Conservation (phyloP, 2,329 filamentous ascomycete species). For the Fusarium nurragi region DNA sequence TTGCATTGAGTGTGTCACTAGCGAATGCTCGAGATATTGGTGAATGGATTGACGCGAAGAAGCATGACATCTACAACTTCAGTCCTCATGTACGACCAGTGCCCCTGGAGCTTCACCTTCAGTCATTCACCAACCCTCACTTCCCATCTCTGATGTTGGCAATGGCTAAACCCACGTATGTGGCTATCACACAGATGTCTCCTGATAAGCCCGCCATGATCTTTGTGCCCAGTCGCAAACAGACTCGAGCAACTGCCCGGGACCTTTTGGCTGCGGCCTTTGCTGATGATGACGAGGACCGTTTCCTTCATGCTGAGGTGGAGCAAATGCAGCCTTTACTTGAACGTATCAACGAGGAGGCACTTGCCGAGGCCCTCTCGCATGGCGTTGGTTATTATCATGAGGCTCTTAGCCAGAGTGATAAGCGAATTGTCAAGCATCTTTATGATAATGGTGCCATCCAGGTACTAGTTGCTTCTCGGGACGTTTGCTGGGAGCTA, state of each 20-base stretch:
- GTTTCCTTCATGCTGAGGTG: conserved; percentile 86
- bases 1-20: conserved; percentile 90
- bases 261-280: conserved; percentile 89
- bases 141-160: conserved; percentile 98
- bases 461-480: conserved; percentile 78
- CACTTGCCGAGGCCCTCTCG: conserved; percentile 86
- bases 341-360: conserved; percentile 83
- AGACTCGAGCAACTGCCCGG: conserved; percentile 85
- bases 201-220: conserved; percentile 88
- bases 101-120: conserved; percentile 91
- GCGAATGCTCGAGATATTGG: conserved; percentile 94
- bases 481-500: conserved; percentile 97
- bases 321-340: conserved; percentile 86
- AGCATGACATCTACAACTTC: conserved; percentile 99
- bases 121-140: conserved; percentile 94
- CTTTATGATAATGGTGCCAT: conserved; percentile 90
- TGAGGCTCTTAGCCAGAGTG: conserved; percentile 86
- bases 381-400: conserved; percentile 98
- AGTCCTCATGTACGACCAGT: conserved; percentile 90
- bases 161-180: conserved; percentile 95
- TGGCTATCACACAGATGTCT: conserved; percentile 87
- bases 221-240: conserved; percentile 93
- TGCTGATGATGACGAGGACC: conserved; percentile 89
- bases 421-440: conserved; percentile 93
- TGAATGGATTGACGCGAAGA: conserved; percentile 97